A percentile compares a stretch with the other conserved stretches of the same genome.
phyloP scores from a whole-genome alignment of 2,329 filamentous ascomycete genomes.

The Monosporascus cannonballus region DNA sequence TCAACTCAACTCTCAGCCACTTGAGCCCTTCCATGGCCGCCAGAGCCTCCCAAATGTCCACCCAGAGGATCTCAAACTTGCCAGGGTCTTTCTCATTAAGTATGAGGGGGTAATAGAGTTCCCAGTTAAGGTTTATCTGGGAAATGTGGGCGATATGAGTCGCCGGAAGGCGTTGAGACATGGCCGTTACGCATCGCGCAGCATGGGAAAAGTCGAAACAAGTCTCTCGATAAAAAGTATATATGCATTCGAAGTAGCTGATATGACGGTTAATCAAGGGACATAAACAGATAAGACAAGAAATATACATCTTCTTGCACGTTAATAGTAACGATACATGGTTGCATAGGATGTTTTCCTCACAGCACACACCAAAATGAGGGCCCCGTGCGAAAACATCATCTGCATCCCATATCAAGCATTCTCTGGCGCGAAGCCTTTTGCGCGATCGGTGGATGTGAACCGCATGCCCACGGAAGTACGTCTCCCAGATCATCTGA shows the following conservation, averaged over 20 bases:
- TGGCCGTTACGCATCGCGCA: not conserved
- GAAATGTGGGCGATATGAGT: slow-evolving; percentile 3
- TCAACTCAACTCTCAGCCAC: slow-evolving; percentile 10
- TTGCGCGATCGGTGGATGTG: slow-evolving; percentile 3
- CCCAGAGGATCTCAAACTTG: slow-evolving; percentile 5
- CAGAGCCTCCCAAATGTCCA: slow-evolving; percentile 6
- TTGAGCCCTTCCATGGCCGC: slow-evolving; percentile 10
- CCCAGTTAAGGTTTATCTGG: slow-evolving; percentile 3
- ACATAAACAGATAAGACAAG: slow-evolving; percentile 1
- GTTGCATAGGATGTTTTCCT: slow-evolving; percentile 1
- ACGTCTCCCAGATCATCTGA: slow-evolving; percentile 10
- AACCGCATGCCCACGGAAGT: slow-evolving; percentile 8
- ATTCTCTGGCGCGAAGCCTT: slow-evolving; percentile 7
- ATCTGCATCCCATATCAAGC: slow-evolving; percentile 3
- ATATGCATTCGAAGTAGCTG: slow-evolving; percentile 11
- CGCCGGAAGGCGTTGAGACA: slow-evolving; percentile 2
- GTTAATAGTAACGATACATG: slow-evolving; percentile 7
- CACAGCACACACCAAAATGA: not conserved
- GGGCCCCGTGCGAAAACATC: not conserved
- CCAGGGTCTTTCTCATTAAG: not conserved
- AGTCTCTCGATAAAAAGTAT: slow-evolving; percentile 9
- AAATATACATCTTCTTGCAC: slow-evolving; percentile 10
- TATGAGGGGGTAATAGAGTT: not conserved
- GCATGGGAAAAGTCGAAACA: slow-evolving; percentile 9
- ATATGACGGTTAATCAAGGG: slow-evolving; percentile 4